Conservation (phyloP, 305 asterid genomes). For the Fraxinus albicans region DNA sequence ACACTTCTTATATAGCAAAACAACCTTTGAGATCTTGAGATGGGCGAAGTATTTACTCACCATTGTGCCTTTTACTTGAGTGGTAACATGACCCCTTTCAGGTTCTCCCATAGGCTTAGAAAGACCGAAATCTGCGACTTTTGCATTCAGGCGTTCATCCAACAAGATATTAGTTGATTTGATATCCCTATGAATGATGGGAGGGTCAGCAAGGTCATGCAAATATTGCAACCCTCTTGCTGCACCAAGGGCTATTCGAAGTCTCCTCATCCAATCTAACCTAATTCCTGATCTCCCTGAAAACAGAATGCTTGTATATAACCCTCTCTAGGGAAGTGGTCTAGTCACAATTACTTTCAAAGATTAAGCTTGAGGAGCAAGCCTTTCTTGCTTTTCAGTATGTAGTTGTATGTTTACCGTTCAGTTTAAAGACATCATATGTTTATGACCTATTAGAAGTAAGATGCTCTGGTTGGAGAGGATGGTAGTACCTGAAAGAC, state of each 20-base stretch:
- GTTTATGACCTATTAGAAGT: not conserved
- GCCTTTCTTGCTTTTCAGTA: not conserved
- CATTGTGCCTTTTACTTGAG: constrained; percentile 96
- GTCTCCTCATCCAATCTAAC: constrained; percentile 71
- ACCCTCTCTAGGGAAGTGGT: not conserved
- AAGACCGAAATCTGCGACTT: constrained; percentile 79
- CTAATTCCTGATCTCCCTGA: constrained; percentile 58
- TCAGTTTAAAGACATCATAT: not conserved
- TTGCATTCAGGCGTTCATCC: constrained; percentile 60
- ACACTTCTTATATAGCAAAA: not conserved
- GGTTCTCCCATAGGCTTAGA: constrained; percentile 55
- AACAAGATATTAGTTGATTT: constrained; percentile 61
- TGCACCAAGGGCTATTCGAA: constrained; percentile 59
- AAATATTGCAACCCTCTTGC: constrained; percentile 70
- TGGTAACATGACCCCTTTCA: constrained; percentile 62
- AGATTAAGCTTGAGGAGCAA: not conserved
- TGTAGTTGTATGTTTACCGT: not conserved
- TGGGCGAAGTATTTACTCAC: constrained; percentile 31
- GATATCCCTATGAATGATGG: constrained; percentile 74
- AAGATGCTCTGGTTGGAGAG: not conserved
- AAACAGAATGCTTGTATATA: constrained; percentile 16
- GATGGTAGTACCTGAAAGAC: constrained; percentile 58
- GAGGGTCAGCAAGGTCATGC: constrained; percentile 71
- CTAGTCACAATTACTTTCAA: not conserved
- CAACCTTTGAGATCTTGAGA: not conserved